phyloP scores from a whole-genome alignment of 2,329 filamentous ascomycete genomes.

The Alternaria ventricosa region DNA sequence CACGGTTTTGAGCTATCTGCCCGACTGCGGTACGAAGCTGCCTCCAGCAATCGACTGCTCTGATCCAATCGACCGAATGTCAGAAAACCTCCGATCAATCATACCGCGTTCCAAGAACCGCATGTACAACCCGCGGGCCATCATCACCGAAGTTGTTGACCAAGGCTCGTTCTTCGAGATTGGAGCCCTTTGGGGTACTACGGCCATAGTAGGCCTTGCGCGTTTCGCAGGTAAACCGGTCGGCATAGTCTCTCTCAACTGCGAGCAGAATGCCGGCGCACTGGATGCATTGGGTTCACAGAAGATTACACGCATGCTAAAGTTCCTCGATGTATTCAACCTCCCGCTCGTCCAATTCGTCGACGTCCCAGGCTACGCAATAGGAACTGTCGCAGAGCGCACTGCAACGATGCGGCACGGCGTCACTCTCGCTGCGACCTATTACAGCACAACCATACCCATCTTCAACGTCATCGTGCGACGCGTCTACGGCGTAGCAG shows the following conservation, averaged over 20 bases:
- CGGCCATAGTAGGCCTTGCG: conserved; percentile 66
- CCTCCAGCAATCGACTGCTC: conserved; percentile 57
- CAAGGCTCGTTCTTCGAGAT: conserved; percentile 67
- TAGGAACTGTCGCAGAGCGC: conserved; percentile 68
- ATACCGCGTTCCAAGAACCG: conserved; percentile 64
- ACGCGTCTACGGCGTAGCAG: conserved; percentile 68
- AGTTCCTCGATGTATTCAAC: conserved; percentile 71
- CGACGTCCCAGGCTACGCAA: conserved; percentile 67
- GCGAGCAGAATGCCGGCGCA: conserved; percentile 66
- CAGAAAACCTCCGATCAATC: conserved; percentile 59
- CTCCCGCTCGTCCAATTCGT: conserved; percentile 69
- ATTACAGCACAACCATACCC: conserved; percentile 67
- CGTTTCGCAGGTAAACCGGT: conserved; percentile 63
- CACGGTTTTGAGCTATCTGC: conserved; percentile 63
- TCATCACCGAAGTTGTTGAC: conserved; percentile 66
- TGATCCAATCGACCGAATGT: conserved; percentile 60
- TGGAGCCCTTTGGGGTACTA: conserved; percentile 67
- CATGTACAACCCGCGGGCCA: conserved; percentile 66
- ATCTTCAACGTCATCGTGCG: conserved; percentile 69
- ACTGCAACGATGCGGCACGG: conserved; percentile 71
- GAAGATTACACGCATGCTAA: conserved; percentile 66
- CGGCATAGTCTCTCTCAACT: conserved; percentile 66
- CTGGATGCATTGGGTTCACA: conserved; percentile 67
- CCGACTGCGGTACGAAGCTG: conserved; percentile 62
- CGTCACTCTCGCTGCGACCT: conserved; percentile 65